phyloP scores from a whole-genome alignment of 2,329 filamentous ascomycete genomes.

The Pezizomycotina sp. region DNA sequence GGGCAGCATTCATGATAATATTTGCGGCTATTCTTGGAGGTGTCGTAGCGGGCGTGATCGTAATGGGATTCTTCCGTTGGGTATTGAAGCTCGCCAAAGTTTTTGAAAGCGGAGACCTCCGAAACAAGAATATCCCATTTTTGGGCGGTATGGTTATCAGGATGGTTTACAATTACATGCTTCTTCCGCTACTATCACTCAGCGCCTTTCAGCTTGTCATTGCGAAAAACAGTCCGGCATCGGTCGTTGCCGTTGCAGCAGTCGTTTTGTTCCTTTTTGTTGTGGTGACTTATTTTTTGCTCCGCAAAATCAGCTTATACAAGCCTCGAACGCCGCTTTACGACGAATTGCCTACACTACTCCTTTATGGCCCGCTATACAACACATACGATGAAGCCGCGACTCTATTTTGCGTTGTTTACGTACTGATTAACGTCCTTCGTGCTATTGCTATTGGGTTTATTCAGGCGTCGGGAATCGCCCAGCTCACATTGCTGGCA shows the following conservation, averaged over 20 bases:
- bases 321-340: conserved; percentile 41
- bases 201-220: conserved; percentile 86
- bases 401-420: conserved; percentile 74
- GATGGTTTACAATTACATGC: conserved; percentile 80
- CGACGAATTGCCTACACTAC: conserved; percentile 76
- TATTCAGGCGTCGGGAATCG: conserved; percentile 80
- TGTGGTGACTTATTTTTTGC: conserved; percentile 60
- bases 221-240: conserved; percentile 51
- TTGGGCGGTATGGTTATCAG: conserved; percentile 41
- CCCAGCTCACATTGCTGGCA: conserved; percentile 77
- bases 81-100: conserved; percentile 53
- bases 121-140: conserved; percentile 83
- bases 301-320: conserved; percentile 47
- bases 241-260: conserved; percentile 41
- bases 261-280: conserved; percentile 47
- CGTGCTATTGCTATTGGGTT: conserved; percentile 83
- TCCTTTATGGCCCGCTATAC: conserved; percentile 84
- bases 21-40: conserved; percentile 57
- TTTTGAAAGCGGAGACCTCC: conserved; percentile 68
- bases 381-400: conserved; percentile 95
- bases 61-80: conserved; percentile 64
- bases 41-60: conserved; percentile 53
- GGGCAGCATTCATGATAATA: conserved; percentile 90
- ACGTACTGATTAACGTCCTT: conserved; percentile 67
- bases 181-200: conserved; percentile 69